phyloP scores from a whole-genome alignment of 768 basidiomycete genomes.

The Hypsizygus marmoreus region DNA sequence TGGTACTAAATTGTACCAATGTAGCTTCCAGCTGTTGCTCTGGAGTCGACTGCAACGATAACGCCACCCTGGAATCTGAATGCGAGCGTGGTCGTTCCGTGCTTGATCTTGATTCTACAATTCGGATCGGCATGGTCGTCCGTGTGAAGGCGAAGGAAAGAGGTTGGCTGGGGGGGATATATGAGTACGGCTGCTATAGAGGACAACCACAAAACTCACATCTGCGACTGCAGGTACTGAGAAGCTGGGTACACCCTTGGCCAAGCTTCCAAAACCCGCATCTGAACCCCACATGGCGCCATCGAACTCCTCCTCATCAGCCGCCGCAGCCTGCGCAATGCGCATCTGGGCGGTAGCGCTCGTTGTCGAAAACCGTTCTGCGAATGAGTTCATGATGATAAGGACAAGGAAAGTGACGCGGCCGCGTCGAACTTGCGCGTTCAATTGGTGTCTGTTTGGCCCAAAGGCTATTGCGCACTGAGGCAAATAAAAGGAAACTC shows the following conservation, averaged over 20 bases:
- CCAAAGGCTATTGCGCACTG: background rate
- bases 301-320: constrained; percentile 64
- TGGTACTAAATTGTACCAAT: constrained; percentile 60
- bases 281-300: constrained; percentile 82
- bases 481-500: constrained; percentile 13
- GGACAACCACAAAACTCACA: constrained; percentile 45
- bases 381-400: constrained; percentile 70
- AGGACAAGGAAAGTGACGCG: constrained; percentile 41
- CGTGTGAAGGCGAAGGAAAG: constrained; percentile 91
- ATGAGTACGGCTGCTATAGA: background rate
- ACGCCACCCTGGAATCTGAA: constrained; percentile 97
- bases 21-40: constrained; percentile 97
- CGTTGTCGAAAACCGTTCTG: constrained; percentile 64
- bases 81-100: constrained; percentile 97
- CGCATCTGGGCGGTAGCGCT: constrained; percentile 49
- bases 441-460: constrained; percentile 36
- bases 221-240: constrained; percentile 72
- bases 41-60: constrained; percentile 98
- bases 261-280: constrained; percentile 78
- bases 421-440: constrained; percentile 44
- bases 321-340: constrained; percentile 47
- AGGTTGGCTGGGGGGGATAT: constrained; percentile 63
- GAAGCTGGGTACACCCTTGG: constrained; percentile 73
- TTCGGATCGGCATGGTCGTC: constrained; percentile 93
- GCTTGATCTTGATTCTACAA: constrained; percentile 97